Evolutionary conservation across 805 yeast species (phyloP).

Genomic region (Barnettozyma populi): DNA sequence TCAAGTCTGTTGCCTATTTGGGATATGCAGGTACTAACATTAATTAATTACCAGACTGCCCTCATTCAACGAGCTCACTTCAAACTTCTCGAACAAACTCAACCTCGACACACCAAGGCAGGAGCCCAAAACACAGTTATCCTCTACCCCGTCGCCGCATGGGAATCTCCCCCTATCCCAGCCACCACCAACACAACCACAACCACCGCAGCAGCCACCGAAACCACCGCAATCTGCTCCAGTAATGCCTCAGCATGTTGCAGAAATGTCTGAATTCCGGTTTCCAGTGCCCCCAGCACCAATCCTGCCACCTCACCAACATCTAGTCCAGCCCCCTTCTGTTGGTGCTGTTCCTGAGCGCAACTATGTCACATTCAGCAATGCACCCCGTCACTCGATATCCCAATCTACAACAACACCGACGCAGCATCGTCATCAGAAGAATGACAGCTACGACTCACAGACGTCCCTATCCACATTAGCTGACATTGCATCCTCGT

Average conservation of each 20-base stretch:
- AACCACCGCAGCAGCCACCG: not conserved
- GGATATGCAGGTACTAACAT: slow-evolving; percentile 14
- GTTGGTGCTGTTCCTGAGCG: not conserved
- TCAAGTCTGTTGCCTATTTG: slow-evolving; percentile 6
- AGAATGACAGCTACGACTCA: slow-evolving; percentile 21
- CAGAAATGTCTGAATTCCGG: not conserved
- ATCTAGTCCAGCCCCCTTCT: not conserved
- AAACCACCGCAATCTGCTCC: not conserved
- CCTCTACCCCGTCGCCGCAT: not conserved
- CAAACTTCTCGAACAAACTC: slow-evolving; percentile 9
- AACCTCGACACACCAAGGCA: slow-evolving; percentile 1
- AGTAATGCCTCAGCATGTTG: not conserved
- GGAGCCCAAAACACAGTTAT: not conserved
- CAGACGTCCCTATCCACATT: slow-evolving; percentile 20
- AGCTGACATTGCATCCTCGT: slow-evolving; percentile 23
- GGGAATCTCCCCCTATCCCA: not conserved
- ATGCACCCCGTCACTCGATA: not conserved
- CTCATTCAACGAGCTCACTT: slow-evolving; percentile 22
- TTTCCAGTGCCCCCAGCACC: not conserved
- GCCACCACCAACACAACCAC: not conserved
- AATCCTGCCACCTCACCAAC: not conserved
- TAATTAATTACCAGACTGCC: slow-evolving; percentile 18
- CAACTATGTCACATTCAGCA: slow-evolving; percentile 1
- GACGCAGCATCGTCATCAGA: slow-evolving; percentile 3
- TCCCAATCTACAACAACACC: not conserved